phyloP scores from a whole-genome alignment of 2,329 filamentous ascomycete species.

The Metarhizium humberi region DNA sequence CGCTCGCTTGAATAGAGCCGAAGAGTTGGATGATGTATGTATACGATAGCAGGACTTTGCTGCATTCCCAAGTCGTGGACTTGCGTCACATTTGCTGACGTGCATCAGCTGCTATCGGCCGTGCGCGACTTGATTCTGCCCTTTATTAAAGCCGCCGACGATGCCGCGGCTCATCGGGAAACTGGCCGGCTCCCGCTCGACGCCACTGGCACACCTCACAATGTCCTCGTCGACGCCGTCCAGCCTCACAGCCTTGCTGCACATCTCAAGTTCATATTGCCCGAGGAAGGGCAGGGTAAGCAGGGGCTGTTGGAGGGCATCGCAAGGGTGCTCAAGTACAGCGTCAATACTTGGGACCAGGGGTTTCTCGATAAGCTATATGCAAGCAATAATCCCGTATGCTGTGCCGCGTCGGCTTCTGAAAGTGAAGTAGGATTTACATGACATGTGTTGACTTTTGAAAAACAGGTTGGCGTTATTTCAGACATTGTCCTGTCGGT shows the following conservation, averaged over 20 bases:
- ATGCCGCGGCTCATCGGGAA: constrained; percentile 41
- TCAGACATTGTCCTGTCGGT: constrained; percentile 77
- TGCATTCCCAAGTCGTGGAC: neutral
- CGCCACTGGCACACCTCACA: constrained; percentile 31
- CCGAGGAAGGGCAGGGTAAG: constrained; percentile 51
- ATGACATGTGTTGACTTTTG: constrained; percentile 5
- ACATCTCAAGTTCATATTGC: constrained; percentile 49
- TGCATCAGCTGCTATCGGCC: constrained; percentile 53
- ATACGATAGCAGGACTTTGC: neutral
- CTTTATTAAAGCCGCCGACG: constrained; percentile 62
- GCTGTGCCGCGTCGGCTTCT: constrained; percentile 14
- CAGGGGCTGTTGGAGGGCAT: constrained; percentile 66
- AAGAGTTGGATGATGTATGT: constrained; percentile 22
- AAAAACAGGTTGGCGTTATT: constrained; percentile 60
- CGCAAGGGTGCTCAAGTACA: constrained; percentile 65
- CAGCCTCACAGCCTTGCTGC: constrained; percentile 48
- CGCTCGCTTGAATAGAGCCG: constrained; percentile 20
- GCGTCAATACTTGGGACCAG: constrained; percentile 97
- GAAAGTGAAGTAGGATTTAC: neutral
- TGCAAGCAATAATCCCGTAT: constrained; percentile 72
- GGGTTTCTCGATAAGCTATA: constrained; percentile 96
- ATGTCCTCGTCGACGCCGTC: constrained; percentile 55
- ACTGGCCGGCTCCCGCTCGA: constrained; percentile 38
- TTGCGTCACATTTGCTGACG: neutral
- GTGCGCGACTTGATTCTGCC: constrained; percentile 60